Evolutionary conservation across 164 flowering plant genomes (phyloP).

Genomic region (Kalanchoe fedtschenkoi): DNA sequence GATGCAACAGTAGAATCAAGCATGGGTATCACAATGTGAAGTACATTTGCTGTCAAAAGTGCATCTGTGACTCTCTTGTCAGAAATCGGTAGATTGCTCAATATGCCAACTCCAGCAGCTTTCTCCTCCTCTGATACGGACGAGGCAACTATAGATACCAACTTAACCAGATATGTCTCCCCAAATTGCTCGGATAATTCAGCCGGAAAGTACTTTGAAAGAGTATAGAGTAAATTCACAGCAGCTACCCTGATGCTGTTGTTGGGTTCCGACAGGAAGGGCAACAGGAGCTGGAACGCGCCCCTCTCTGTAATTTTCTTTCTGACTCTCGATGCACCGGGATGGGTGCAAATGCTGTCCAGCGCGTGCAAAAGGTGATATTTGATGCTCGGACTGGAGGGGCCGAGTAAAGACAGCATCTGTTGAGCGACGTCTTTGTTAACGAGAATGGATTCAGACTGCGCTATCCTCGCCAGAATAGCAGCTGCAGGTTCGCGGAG

Average conservation of each 20-base stretch:
- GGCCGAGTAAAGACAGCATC: slow-evolving; percentile 67
- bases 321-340: slow-evolving; percentile 48
- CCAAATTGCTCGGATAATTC: slow-evolving; percentile 47
- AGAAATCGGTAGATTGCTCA: slow-evolving; percentile 49
- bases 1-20: slow-evolving; percentile 15
- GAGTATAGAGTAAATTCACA: slow-evolving; percentile 41
- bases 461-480: slow-evolving; percentile 67
- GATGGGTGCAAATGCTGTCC: slow-evolving; percentile 46
- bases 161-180: slow-evolving; percentile 24
- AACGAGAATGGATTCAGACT: slow-evolving; percentile 53
- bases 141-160: slow-evolving; percentile 32
- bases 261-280: slow-evolving; percentile 43
- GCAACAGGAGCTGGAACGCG: slow-evolving; percentile 58
- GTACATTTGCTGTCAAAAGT: slow-evolving; percentile 36
- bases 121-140: slow-evolving; percentile 44
- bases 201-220: slow-evolving; percentile 41
- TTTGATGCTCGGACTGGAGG: slow-evolving; percentile 57
- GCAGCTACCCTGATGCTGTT: slow-evolving; percentile 35
- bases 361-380: slow-evolving; percentile 58
- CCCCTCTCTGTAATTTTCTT: slow-evolving; percentile 60
- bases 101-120: slow-evolving; percentile 57
- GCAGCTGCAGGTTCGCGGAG: slow-evolving; percentile 88
- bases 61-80: slow-evolving; percentile 51
- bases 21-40: slow-evolving; percentile 41
- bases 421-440: slow-evolving; percentile 57